Evolutionary conservation across 192 early-diverging fungal genomes (phyloP).

Genomic region (Coemansia sp.): DNA sequence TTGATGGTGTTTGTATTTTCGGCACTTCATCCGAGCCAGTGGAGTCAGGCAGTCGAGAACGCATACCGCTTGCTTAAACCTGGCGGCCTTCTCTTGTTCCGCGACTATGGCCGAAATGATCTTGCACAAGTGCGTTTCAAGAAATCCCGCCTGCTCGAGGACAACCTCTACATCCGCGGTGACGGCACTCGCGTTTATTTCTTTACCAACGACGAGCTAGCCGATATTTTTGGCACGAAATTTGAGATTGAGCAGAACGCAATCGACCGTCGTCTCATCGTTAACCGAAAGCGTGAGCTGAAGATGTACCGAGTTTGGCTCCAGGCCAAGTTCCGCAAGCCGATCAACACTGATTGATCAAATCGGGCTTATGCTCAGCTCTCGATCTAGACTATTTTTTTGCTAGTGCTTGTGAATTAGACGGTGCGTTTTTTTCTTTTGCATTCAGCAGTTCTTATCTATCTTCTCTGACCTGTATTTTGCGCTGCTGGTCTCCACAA

Average conservation of each 20-base stretch:
- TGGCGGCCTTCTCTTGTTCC: constrained; percentile 72
- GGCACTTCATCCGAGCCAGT: constrained; percentile 70
- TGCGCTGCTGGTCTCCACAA: not conserved
- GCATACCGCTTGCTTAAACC: constrained; percentile 69
- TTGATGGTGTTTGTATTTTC: constrained; percentile 81
- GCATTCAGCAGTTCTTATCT: not conserved
- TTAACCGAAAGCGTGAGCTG: constrained; percentile 85
- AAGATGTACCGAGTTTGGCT: constrained; percentile 99
- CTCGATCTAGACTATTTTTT: not conserved
- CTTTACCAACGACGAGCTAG: constrained; percentile 63
- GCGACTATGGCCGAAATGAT: constrained; percentile 84
- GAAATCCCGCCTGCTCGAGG: constrained; percentile 63
- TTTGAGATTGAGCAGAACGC: constrained; percentile 87
- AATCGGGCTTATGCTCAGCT: constrained; percentile 9
- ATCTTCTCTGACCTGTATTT: not conserved
- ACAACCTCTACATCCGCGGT: constrained; percentile 80
- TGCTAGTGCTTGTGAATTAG: not conserved
- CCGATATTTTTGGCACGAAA: constrained; percentile 46
- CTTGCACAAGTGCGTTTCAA: constrained; percentile 82
- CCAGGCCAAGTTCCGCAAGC: constrained; percentile 93
- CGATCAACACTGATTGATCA: constrained; percentile 33
- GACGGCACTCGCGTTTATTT: constrained; percentile 81
- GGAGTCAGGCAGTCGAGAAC: constrained; percentile 66
- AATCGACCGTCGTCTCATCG: constrained; percentile 86
- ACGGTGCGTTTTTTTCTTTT: not conserved